Base-by-base conservation (phyloP, 169 alveolate species). In the Plasmodium sp. region DNA sequence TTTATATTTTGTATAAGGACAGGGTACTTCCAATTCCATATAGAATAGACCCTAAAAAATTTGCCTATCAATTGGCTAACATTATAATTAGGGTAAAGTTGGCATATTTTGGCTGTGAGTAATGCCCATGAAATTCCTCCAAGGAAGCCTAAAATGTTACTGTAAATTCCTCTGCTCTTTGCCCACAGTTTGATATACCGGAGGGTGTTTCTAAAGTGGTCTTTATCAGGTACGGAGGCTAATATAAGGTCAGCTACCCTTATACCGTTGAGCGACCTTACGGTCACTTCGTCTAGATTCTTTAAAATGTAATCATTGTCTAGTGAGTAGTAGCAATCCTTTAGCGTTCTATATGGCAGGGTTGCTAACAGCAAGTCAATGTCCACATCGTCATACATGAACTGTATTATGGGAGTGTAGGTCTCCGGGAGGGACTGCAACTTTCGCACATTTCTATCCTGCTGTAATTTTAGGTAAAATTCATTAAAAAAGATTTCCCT, bases 81-180 rank as follows among this genome's bases (percentile, higher is more conserved):
- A 51, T 95, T 97, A 81, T 97, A 97, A 96, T 99, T 97, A 2
- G 99, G 99, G 94, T 97, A 99, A 84, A 97, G 96, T 90, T 98
- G 99, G 92, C 99, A 99, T 27, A 99, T 97, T 83, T 99, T 97
- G 4, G 99, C 99, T 22, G 98, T 99, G 51, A 99, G 96, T 54
- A 99, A 98, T n/a, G 99, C 99, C 99, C 99, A 99, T 14, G 99
- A 98, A 41, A 99, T 99, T 5, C 99, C 99, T 7, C 99, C 99
- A 31, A 99, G 96, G 85, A 97, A 99, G 6, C 99, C 99, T 90
- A 99, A 95, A 41, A 99, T 99, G 92, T 99, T 99, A 80, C 99
- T 97, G 97, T 99, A 99, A n/a, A 99, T 96, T n/a, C 99, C 99
- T 88, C 99, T 95, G 84, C 97, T 95, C 95, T 98, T 98, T 79